Conservation (phyloP, 2,329 filamentous ascomycete species). For the Podosphaera fusca region DNA sequence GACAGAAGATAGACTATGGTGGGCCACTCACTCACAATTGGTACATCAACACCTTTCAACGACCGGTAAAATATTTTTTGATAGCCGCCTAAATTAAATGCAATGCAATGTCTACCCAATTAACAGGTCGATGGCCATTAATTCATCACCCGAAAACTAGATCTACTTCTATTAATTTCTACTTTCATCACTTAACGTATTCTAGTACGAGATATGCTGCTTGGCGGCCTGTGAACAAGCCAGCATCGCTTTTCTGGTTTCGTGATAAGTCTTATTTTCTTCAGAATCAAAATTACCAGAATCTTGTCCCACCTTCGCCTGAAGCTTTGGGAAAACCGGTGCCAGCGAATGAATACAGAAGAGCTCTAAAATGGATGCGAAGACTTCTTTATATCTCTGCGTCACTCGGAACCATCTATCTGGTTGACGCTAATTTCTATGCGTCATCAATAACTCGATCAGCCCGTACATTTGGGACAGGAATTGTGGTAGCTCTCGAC, state of each 20-base stretch:
- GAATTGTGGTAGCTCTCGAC: slow-evolving; percentile 62
- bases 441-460: slow-evolving; percentile 60
- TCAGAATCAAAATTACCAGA: slow-evolving; percentile 27
- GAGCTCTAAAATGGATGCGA: slow-evolving; percentile 53
- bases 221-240: background rate
- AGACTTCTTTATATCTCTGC: slow-evolving; percentile 40
- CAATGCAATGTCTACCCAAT: background rate
- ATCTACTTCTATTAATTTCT: background rate
- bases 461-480: slow-evolving; percentile 56
- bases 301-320: slow-evolving; percentile 55
- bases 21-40: background rate
- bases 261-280: slow-evolving; percentile 6
- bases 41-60: background rate
- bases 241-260: background rate
- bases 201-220: background rate
- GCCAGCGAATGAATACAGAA: slow-evolving; percentile 46
- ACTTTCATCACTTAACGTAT: background rate
- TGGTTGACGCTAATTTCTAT: slow-evolving; percentile 51
- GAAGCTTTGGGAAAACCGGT: slow-evolving; percentile 51
- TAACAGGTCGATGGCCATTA: background rate
- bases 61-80: background rate
- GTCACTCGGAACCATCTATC: slow-evolving; percentile 37
- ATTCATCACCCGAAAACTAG: background rate
- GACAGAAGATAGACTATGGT: background rate
- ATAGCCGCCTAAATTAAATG: background rate